These are phyloP conservation scores for Gymnopilus dilepis DNA, from an alignment of 768 basidiomycete species.

Conservation along the genomic window DNA sequence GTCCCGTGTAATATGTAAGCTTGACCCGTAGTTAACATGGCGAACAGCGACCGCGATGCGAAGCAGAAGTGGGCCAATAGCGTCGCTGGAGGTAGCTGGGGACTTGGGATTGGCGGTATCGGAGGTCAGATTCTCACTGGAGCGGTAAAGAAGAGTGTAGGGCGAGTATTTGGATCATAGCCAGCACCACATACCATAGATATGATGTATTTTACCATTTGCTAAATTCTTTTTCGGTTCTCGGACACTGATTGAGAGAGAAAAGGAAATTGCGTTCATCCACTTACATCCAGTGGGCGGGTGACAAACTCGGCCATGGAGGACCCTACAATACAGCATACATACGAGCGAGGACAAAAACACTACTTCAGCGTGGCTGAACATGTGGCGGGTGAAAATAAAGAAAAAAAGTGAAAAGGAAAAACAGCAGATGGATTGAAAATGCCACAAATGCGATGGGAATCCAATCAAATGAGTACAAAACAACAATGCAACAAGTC, in stretches of 20 bases:
- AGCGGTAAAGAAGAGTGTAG: slow-evolving; percentile 81
- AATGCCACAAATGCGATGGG: slow-evolving; percentile 23
- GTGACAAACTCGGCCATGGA: slow-evolving; percentile 31
- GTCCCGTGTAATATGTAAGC: slow-evolving; percentile 31
- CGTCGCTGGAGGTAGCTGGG: slow-evolving; percentile 72
- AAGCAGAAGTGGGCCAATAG: slow-evolving; percentile 89
- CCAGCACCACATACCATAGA: background rate
- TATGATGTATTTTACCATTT: slow-evolving; percentile 8
- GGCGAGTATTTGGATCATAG: slow-evolving; percentile 69
- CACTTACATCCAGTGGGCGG: slow-evolving; percentile 28
- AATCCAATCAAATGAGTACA: slow-evolving; percentile 28
- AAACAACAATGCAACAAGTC: slow-evolving; percentile 26
- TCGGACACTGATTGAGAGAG: slow-evolving; percentile 4
- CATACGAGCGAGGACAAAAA: slow-evolving; percentile 24
- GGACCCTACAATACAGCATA: slow-evolving; percentile 24
- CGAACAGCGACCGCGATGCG: slow-evolving; percentile 82
- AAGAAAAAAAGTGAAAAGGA: slow-evolving; percentile 32
- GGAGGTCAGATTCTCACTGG: slow-evolving; percentile 86
- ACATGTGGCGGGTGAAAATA: slow-evolving; percentile 23
- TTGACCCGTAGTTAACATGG: slow-evolving; percentile 17
- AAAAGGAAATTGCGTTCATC: slow-evolving; percentile 18
- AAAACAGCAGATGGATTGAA: slow-evolving; percentile 16
- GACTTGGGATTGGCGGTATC: slow-evolving; percentile 76
- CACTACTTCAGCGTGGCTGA: slow-evolving; percentile 6
- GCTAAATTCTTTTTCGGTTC: background rate